These are phyloP conservation scores for Apiospora marii DNA, from an alignment of 2,329 filamentous ascomycete genomes.

Conservation along the genomic window DNA sequence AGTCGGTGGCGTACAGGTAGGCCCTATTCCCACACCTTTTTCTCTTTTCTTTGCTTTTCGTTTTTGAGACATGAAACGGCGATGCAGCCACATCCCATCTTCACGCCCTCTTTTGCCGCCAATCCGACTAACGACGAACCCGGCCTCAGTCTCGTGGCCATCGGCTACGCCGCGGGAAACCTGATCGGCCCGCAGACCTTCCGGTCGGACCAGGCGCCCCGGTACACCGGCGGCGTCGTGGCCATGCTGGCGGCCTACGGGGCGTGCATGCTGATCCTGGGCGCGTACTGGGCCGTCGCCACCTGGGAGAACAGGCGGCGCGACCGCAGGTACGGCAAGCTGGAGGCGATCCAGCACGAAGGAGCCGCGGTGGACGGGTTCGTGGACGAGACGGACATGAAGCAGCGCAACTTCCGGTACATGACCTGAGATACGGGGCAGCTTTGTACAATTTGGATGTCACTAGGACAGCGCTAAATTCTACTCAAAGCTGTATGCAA, in stretches of 20 bases:
- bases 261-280: slow-evolving; percentile 42
- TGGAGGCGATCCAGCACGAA: slow-evolving; percentile 31
- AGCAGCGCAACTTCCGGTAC: slow-evolving; percentile 39
- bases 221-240: slow-evolving; percentile 46
- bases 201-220: slow-evolving; percentile 47
- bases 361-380: slow-evolving; percentile 33
- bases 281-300: slow-evolving; percentile 42
- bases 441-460: no score
- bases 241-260: slow-evolving; percentile 47
- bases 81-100: background rate
- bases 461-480: no score
- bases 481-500: no score
- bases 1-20: slow-evolving; percentile 44
- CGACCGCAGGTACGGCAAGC: slow-evolving; percentile 38
- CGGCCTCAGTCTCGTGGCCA: slow-evolving; percentile 41
- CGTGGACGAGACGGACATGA: slow-evolving; percentile 35
- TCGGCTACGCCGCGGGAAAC: slow-evolving; percentile 50
- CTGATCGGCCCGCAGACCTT: slow-evolving; percentile 53
- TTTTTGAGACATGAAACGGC: no score
- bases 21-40: background rate
- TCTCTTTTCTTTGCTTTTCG: no score
- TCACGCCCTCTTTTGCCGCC: no score
- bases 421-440: slow-evolving; percentile 30
- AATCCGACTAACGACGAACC: background rate
- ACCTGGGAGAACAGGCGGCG: slow-evolving; percentile 36